Percentiles rank a stretch among this genome's conserved stretches.
Evolutionary conservation across 2,329 filamentous ascomycete species (phyloP).

Genomic region (Colletotrichum tanaceti): DNA sequence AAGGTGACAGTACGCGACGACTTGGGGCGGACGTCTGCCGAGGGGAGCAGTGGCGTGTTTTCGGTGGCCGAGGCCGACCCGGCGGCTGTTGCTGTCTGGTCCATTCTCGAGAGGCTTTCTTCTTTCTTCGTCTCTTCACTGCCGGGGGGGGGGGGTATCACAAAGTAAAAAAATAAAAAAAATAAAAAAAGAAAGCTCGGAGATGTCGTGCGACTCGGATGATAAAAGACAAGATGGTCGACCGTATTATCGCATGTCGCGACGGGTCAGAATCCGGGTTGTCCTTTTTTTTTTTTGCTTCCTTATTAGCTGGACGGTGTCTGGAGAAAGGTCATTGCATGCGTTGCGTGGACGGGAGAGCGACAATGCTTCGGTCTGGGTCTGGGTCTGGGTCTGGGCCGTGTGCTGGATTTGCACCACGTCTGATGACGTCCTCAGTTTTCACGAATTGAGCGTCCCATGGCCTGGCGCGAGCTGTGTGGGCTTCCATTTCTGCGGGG

Average conservation of each 20-base stretch:
- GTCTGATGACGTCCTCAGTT: slow-evolving; percentile 40
- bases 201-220: slow-evolving; percentile 6
- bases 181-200: slow-evolving; percentile 3
- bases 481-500: slow-evolving; percentile 40
- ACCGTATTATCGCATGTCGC: slow-evolving; percentile 35
- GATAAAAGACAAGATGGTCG: slow-evolving; percentile 3
- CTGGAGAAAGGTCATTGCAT: slow-evolving; percentile 32
- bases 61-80: slow-evolving; percentile 45
- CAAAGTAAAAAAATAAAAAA: neutral
- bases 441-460: slow-evolving; percentile 30
- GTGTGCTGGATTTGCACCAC: slow-evolving; percentile 37
- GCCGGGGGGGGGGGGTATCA: slow-evolving; percentile 29
- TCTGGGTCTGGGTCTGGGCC: slow-evolving; percentile 29
- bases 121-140: neutral
- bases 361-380: slow-evolving; percentile 19
- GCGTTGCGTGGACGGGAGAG: slow-evolving; percentile 27
- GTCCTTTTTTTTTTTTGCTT: neutral
- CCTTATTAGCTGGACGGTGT: slow-evolving; percentile 17
- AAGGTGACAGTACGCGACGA: slow-evolving; percentile 78
- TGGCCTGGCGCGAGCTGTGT: slow-evolving; percentile 26
- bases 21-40: slow-evolving; percentile 54
- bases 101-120: slow-evolving; percentile 36
- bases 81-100: slow-evolving; percentile 36
- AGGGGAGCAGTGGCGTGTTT: slow-evolving; percentile 51
- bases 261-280: slow-evolving; percentile 17